These are phyloP conservation scores for Solanum hybrid DNA, from an alignment of 305 asterid genomes.

Conservation along the genomic window DNA sequence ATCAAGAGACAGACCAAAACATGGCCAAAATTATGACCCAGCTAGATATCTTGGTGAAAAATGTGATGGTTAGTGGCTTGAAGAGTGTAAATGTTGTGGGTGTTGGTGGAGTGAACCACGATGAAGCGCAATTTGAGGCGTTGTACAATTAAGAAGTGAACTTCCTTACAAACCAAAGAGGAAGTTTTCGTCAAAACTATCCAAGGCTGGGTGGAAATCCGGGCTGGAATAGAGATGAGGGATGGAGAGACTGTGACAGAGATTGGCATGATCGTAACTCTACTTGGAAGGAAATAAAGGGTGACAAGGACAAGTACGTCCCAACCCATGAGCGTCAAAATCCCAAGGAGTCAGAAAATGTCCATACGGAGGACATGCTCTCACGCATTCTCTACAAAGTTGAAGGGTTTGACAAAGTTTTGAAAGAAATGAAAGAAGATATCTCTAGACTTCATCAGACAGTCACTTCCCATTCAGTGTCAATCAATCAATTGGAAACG, in stretches of 20 bases:
- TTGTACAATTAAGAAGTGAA: not conserved
- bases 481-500: too few relatives aligned
- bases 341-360: too few relatives aligned
- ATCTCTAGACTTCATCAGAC: too few relatives aligned
- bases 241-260: not conserved
- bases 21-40: not conserved
- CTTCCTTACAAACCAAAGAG: not conserved
- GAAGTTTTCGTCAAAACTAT: not conserved
- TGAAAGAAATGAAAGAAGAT: too few relatives aligned
- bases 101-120: not conserved
- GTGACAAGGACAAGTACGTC: too few relatives aligned
- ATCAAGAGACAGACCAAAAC: not conserved
- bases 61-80: not conserved
- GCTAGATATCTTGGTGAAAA: not conserved
- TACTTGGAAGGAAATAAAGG: too few relatives aligned
- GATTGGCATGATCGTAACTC: too few relatives aligned
- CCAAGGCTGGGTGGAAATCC: not conserved
- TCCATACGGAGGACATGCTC: too few relatives aligned
- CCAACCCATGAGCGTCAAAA: too few relatives aligned
- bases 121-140: not conserved
- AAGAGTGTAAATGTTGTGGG: not conserved
- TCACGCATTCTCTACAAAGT: too few relatives aligned
- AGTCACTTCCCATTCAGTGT: too few relatives aligned
- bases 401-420: too few relatives aligned
- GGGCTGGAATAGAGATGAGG: not conserved